Evolutionary conservation across 306 rosid species (phyloP), one percentile per base, ranked within the genome.

Genomic region (Gastrolobium villosum): DNA sequence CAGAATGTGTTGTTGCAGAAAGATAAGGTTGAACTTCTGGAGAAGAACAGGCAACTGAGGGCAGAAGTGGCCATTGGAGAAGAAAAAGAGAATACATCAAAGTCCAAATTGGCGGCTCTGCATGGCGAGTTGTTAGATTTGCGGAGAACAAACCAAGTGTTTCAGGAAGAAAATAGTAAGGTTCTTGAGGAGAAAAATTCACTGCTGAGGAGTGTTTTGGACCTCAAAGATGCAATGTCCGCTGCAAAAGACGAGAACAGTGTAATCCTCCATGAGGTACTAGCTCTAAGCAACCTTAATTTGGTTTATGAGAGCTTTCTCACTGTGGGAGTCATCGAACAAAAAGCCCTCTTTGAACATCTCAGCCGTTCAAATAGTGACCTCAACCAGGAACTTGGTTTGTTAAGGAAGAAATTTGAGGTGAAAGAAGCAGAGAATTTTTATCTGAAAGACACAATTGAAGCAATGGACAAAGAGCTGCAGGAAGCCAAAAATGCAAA

Each of bases 101-200:
- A 87, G 69, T 85, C 64, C 55, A 78, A 79, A 45, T 39, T 92
- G 79, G 86, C 49, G 43, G 72, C 71, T 74, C 68, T 80, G 76
- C 86, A 77, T 9, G 83, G 30, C 35, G 93, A 89, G 84, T 75
- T 90, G 80, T 53, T 46, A 56, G 90, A 82, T 79, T 83, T 84
- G 76, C 83, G 57, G 84, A 82, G 61, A 15, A 63, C 75, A 37
- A 88, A 82, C 69, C 66, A 86, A 72, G 70, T 76, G 68, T 73
- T 87, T 84, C 85, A 79, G 66, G 88, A 88, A 82, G 94, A 87
- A 82, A 88, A 86, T 70, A 55, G 32, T 77, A 77, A 74, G 87
- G 83, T 84, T 76, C 81, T 88, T 74, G 87, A 91, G 65, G 94
- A 92, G 81, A 92, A 87, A 70, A 87, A 70, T 52, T 83, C 88